Percentiles rank a stretch among this genome's conserved stretches.
Conservation (phyloP, 306 rosid species). For the Trichosanthes cucumerina region DNA sequence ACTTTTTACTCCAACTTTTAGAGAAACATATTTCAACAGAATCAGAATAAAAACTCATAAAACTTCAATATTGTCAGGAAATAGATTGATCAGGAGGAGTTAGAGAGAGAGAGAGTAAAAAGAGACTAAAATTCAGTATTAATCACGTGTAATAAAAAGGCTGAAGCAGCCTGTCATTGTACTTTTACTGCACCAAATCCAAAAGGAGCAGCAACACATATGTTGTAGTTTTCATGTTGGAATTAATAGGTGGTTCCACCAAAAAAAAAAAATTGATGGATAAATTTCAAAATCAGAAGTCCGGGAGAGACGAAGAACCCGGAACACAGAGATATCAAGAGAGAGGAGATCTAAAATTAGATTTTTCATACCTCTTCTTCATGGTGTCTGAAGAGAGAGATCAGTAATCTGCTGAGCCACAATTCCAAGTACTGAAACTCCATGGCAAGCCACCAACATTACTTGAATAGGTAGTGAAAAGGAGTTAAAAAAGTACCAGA, state of each 20-base stretch:
- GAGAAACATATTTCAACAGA: background rate
- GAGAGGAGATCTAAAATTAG: constrained; percentile 1
- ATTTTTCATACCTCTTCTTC: constrained; percentile 8
- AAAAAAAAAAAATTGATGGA: constrained; percentile 4
- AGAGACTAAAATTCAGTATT: background rate
- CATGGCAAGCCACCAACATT: background rate
- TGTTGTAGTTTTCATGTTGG: constrained; percentile 3
- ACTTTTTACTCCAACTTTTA: background rate
- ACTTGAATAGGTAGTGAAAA: background rate
- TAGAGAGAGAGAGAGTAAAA: background rate
- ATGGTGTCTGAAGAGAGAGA: constrained; percentile 2
- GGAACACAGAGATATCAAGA: background rate
- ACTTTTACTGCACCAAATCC: background rate
- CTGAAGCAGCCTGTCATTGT: constrained; percentile 3
- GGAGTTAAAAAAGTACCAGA: constrained; percentile 1
- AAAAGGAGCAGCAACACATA: constrained; percentile 4
- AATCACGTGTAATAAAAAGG: constrained; percentile 4
- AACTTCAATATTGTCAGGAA: background rate
- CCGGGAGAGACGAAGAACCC: background rate
- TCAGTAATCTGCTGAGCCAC: constrained; percentile 5
- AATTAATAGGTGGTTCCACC: constrained; percentile 9
- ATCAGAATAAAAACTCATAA: background rate
- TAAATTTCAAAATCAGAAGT: background rate
- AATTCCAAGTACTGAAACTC: background rate
- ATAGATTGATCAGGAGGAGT: background rate